phyloP scores from a whole-genome alignment of 2,329 filamentous ascomycete genomes.

The Fusarium austroafricanum region DNA sequence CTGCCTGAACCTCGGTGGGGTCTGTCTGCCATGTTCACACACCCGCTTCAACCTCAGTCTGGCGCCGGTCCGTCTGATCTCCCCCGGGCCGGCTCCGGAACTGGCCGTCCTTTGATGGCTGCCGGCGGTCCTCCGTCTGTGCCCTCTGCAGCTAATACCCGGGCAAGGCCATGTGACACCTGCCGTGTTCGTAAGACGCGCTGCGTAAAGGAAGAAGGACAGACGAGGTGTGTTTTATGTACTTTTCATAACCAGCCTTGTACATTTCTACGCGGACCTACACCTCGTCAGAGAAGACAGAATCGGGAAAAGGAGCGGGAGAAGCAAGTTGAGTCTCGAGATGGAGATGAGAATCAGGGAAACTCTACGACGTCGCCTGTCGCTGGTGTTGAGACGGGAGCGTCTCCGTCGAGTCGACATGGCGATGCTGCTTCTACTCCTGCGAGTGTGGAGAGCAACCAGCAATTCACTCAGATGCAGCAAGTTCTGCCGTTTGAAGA shows the following conservation, averaged over 20 bases:
- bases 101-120: slow-evolving; percentile 10
- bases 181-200: slow-evolving; percentile 74
- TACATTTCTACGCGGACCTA: slow-evolving; percentile 66
- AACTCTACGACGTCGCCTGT: slow-evolving; percentile 30
- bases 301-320: slow-evolving; percentile 39
- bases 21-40: slow-evolving; percentile 36
- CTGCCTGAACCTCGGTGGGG: slow-evolving; percentile 37
- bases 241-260: slow-evolving; percentile 75
- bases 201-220: slow-evolving; percentile 71
- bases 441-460: slow-evolving; percentile 41
- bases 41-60: slow-evolving; percentile 36
- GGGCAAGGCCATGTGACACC: slow-evolving; percentile 68
- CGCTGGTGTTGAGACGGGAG: slow-evolving; percentile 15
- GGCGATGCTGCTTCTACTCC: slow-evolving; percentile 43
- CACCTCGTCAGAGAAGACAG: slow-evolving; percentile 48
- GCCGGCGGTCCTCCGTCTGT: slow-evolving; percentile 16
- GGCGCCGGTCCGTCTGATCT: slow-evolving; percentile 35
- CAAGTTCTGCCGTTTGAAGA: slow-evolving; percentile 34
- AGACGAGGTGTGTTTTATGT: slow-evolving; percentile 71
- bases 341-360: slow-evolving; percentile 30
- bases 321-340: slow-evolving; percentile 29
- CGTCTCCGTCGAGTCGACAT: slow-evolving; percentile 42
- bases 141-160: slow-evolving; percentile 24
- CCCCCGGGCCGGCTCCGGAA: slow-evolving; percentile 24
- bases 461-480: slow-evolving; percentile 27